Base-by-base conservation (phyloP, 768 basidiomycete genomes). In the Collybiopsis confluens region DNA sequence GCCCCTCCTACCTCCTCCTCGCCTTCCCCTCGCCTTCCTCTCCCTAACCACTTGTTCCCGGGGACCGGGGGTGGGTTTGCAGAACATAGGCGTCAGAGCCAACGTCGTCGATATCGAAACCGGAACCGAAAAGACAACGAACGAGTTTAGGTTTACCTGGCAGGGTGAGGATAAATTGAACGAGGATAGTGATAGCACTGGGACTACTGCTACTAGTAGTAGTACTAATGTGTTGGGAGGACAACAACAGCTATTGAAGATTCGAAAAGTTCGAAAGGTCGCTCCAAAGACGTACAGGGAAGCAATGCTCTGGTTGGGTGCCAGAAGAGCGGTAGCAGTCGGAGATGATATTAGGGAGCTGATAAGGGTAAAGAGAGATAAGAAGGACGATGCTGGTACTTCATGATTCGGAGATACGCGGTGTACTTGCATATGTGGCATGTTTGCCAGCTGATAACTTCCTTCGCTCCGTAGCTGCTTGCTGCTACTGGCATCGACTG, bases 261-360 rank as follows among this genome's bases (percentile, higher is more conserved):
- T n/a, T n/a, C 23, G n/a, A 26, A 66, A 15, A 64, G 61, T 15
- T 53, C 64, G 81, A 24, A 73, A 70, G 52, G 79, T 88, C 24
- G 81, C 88, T 7, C 87, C 86, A 1, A 79, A 75, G 64, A 88
- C 86, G 0, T 90, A 90, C 64, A 72, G 79, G 73, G 92, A 92
- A 65, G 84, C 88, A 7, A 93, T 94, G 90, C 68, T 83, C 23
- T 93, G 89, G 85, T 69, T 93, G 21, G 90, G 92, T 65, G 90
- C 86, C 0, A 81, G 79, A 55, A 74, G 90, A 4, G 83, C 88
- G 2, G 70, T 91, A 6, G 83, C 85, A 62, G 68, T 88, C 40
- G 88, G 88, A 3, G 76, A 77, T 30, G 81, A 85, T 61, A 88
- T 92, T 62, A 68, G 82, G 33, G 69, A 72, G 20, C 35, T 35